Evolutionary conservation across 495 filamentous ascomycete genomes (phyloP).

Genomic region (Xylaria bambusicola): DNA sequence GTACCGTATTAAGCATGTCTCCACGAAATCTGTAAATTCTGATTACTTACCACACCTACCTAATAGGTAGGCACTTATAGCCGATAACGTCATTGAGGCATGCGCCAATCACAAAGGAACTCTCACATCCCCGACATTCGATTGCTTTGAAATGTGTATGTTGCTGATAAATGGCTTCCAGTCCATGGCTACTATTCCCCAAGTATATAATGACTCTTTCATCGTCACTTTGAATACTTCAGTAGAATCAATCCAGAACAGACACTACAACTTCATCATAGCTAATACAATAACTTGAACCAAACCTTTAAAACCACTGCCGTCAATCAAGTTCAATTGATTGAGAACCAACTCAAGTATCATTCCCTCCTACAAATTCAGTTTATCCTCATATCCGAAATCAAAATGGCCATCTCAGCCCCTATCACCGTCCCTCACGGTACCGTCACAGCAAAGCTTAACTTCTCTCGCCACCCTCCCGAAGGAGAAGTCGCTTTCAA

Average conservation of each 20-base stretch:
- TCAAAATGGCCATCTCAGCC: slow-evolving; percentile 37
- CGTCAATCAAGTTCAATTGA: no score
- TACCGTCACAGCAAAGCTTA: slow-evolving; percentile 61
- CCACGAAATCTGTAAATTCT: no score
- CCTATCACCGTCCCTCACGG: slow-evolving; percentile 60
- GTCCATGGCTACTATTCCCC: no score
- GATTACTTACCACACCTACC: neutral
- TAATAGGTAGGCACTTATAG: no score
- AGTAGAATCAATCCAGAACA: neutral
- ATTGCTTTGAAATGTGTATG: slow-evolving; percentile 24
- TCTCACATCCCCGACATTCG: slow-evolving; percentile 2
- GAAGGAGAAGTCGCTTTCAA: slow-evolving; percentile 68
- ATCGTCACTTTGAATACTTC: neutral
- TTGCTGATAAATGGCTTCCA: slow-evolving; percentile 12
- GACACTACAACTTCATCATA: neutral
- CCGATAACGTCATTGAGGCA: slow-evolving; percentile 22
- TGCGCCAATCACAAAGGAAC: slow-evolving; percentile 12
- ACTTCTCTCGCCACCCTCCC: slow-evolving; percentile 67
- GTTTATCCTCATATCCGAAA: slow-evolving; percentile 7
- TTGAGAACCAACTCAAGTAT: no score
- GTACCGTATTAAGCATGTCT: no score
- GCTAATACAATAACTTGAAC: neutral
- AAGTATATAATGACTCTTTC: slow-evolving; percentile 7
- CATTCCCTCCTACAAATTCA: no score
- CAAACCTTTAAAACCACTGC: neutral